Base-by-base conservation (phyloP, 1,139 yeast species). In the Taphrina sp. region DNA sequence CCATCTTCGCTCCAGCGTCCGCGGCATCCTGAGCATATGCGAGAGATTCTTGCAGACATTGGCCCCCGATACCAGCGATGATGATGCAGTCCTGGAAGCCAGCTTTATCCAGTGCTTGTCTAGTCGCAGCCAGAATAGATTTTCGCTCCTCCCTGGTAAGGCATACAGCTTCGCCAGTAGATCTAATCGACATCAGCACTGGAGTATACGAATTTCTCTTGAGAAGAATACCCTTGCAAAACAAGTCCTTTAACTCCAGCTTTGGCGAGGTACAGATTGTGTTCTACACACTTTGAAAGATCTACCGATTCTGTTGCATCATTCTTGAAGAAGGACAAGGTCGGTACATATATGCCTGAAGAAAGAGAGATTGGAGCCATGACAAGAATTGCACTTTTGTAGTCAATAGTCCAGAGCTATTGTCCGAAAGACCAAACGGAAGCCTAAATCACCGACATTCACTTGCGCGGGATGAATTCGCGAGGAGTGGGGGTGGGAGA, bases 161-260 rank as follows among this genome's bases (percentile, higher is more conserved):
- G 63, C 74, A 77, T 45, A 74, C 70, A 59, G 31, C 31, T 26
- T 26, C 31, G 31, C 31, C 31, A 12, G 31, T 26, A 12, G 31
- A 26, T 7, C 31, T 26, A n/a, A n/a, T 26, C 31, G 12, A 7
- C 31, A 12, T 26, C 31, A 26, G 12, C 12, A 7, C 10, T 26
- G 31, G 10, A 7, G 12, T 26, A 7, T 12, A 12, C 7, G 31
- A 12, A 26, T 26, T 7, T 26, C 7, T 7, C 7, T 7, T 7
- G 10, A 26, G 12, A 7, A 26, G 12, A 7, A 7, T 26, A 75
- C 2, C 81, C 81, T 59, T 75, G 70, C 10, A 76, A 66, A 7
- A 76, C 77, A 12, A 74, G 67, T 20, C 81, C 81, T 52, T 66
- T 64, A 60, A 77, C 72, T 3, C 81, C 81, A 55, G 65, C 68